Percentiles rank a stretch among this genome's conserved stretches.
These are phyloP conservation scores for Protomyces macrosporus DNA, from an alignment of 1,139 yeast genomes.

Conservation along the genomic window DNA sequence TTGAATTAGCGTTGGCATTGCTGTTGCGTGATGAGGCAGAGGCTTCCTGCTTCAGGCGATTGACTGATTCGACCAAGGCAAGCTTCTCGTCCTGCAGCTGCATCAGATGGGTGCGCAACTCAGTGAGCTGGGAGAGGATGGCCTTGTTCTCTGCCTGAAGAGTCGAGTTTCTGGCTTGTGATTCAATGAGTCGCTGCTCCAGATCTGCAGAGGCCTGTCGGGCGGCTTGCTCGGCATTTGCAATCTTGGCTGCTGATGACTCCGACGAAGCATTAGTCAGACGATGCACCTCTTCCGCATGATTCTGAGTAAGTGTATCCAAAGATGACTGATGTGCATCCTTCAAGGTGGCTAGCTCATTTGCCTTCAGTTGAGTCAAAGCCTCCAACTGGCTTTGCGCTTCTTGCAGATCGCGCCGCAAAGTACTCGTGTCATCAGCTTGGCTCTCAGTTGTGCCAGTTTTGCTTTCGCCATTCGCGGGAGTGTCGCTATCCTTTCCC, in stretches of 20 bases:
- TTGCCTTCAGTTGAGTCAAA: too few relatives aligned
- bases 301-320: too few relatives aligned
- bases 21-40: neutral
- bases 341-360: too few relatives aligned
- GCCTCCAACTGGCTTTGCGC: too few relatives aligned
- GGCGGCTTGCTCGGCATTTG: neutral
- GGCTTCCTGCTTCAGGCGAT: neutral
- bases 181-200: neutral
- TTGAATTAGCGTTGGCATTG: neutral
- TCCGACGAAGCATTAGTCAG: too few relatives aligned
- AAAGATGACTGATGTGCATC: too few relatives aligned
- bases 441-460: too few relatives aligned
- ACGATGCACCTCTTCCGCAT: too few relatives aligned
- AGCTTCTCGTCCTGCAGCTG: slow-evolving; percentile 21
- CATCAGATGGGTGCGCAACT: slow-evolving; percentile 12
- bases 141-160: slow-evolving; percentile 17
- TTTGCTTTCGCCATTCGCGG: too few relatives aligned
- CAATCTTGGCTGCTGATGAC: too few relatives aligned
- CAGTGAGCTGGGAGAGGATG: slow-evolving; percentile 8
- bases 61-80: slow-evolving; percentile 13
- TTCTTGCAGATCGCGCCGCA: too few relatives aligned
- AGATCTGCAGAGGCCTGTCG: neutral
- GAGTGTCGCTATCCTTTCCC: neutral
- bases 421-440: too few relatives aligned
- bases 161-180: slow-evolving; percentile 1